Conservation (phyloP, 1,139 yeast species). For the Pichia sp. region DNA sequence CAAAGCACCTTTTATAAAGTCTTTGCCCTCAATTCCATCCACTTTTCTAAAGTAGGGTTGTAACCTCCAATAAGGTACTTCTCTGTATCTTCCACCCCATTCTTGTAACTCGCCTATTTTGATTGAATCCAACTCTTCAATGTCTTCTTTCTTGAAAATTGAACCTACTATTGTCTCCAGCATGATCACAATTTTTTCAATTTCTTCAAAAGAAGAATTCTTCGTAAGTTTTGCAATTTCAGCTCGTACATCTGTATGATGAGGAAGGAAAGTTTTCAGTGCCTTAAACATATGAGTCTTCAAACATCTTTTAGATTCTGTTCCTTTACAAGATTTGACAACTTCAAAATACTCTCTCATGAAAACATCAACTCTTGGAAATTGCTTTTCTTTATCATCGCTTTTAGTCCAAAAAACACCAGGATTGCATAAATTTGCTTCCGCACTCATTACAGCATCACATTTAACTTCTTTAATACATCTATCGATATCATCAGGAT, state of each 20-base stretch:
- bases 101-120: conserved; percentile 46
- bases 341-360: conserved; percentile 85
- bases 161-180: conserved; percentile 61
- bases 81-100: conserved; percentile 79
- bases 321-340: conserved; percentile 56
- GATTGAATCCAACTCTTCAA: conserved; percentile 45
- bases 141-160: conserved; percentile 42
- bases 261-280: conserved; percentile 66
- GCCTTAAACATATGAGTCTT: conserved; percentile 90
- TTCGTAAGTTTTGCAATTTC: conserved; percentile 51
- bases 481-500: conserved; percentile 69
- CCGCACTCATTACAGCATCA: conserved; percentile 97
- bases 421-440: conserved; percentile 89
- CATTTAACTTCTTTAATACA: conserved; percentile 58
- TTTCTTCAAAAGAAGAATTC: conserved; percentile 43
- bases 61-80: conserved; percentile 93
- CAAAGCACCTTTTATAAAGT: conserved; percentile 30
- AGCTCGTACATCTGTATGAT: conserved; percentile 71
- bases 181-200: conserved; percentile 61
- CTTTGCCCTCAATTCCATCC: conserved; percentile 53
- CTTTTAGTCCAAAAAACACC: conserved; percentile 67
- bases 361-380: conserved; percentile 78
- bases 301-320: conserved; percentile 76
- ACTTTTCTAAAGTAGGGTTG: conserved; percentile 92
- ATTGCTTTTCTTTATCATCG: conserved; percentile 56